Conservation (phyloP, 495 filamentous ascomycete species). For the Annulohypoxylon nitens region DNA sequence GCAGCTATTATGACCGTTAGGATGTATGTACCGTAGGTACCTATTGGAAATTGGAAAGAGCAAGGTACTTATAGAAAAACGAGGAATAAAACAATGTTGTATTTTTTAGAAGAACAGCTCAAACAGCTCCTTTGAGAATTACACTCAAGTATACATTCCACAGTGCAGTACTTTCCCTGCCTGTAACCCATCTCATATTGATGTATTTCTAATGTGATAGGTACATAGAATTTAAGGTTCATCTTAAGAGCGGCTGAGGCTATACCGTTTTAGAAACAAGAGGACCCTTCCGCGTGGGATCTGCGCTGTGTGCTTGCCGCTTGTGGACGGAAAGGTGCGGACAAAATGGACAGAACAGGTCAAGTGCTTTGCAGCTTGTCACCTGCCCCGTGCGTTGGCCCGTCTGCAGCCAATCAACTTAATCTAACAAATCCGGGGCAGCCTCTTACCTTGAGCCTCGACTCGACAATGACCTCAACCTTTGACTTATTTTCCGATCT, state of each 20-base stretch:
- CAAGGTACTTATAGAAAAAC: no score
- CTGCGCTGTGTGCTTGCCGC: constrained; percentile 28
- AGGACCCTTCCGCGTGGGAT: constrained; percentile 38
- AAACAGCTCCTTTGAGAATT: no score
- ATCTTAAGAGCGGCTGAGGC: constrained; percentile 34
- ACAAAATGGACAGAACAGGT: constrained; percentile 6
- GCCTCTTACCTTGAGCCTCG: constrained; percentile 25
- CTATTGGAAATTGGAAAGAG: no score
- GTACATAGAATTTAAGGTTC: constrained; percentile 16
- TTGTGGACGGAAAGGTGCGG: constrained; percentile 19
- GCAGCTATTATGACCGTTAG: neutral
- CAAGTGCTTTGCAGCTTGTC: constrained; percentile 37
- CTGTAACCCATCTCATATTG: no score
- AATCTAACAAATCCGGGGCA: constrained; percentile 34
- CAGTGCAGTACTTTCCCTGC: no score
- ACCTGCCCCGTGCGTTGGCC: constrained; percentile 39
- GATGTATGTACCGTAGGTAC: no score
- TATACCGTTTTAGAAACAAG: constrained; percentile 39
- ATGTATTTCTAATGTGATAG: neutral
- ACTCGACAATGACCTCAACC: constrained; percentile 37
- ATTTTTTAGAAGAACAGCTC: no score
- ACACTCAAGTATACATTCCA: no score
- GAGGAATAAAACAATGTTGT: no score
- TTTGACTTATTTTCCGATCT: neutral
- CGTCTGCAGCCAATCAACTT: constrained; percentile 15